Percentiles rank a stretch among this genome's conserved stretches.
Evolutionary conservation across 1,284 basidiomycete species (phyloP).

Genomic region (Trichosporon inkin): DNA sequence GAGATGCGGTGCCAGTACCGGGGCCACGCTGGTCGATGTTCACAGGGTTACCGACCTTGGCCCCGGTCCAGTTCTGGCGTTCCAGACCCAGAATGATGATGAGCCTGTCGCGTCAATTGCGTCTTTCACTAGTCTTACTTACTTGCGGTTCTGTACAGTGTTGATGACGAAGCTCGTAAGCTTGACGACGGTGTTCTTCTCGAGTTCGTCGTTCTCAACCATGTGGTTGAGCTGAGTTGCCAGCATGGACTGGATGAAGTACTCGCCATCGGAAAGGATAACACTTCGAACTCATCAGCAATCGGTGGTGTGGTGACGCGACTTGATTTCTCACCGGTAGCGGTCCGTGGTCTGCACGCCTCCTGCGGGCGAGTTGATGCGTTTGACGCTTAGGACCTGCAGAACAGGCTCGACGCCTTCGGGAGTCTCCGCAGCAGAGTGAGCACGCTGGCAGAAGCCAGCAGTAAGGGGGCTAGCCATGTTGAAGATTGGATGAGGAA

Average conservation of each 20-base stretch:
- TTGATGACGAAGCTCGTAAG: conserved; percentile 79
- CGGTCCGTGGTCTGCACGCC: conserved; percentile 44
- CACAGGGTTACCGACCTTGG: conserved; percentile 72
- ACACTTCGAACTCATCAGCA: conserved; percentile 38
- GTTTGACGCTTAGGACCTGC: conserved; percentile 78
- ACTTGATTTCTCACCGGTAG: conserved; percentile 40
- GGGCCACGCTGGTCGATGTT: conserved; percentile 50
- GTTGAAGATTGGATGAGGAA: conserved; percentile 14
- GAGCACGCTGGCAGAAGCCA: conserved; percentile 40
- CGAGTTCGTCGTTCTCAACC: conserved; percentile 65
- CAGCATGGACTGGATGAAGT: conserved; percentile 90
- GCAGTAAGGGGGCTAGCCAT: conserved; percentile 42
- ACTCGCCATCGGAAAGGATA: conserved; percentile 64
- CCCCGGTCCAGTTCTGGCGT: conserved; percentile 55
- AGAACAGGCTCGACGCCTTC: conserved; percentile 59
- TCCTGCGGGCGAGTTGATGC: conserved; percentile 53
- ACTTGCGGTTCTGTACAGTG: conserved; percentile 78
- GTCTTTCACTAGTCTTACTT: conserved; percentile 43
- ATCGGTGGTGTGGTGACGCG: not conserved
- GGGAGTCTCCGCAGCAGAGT: conserved; percentile 29
- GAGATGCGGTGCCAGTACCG: conserved; percentile 24
- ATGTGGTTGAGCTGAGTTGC: conserved; percentile 83
- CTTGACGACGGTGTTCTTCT: conserved; percentile 68
- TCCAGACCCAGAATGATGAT: conserved; percentile 77
- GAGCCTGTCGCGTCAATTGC: conserved; percentile 55